Evolutionary conservation across 2,329 filamentous ascomycete species (phyloP), one percentile per base, ranked within the genome.

Genomic region (Nigrospora osmanthi): DNA sequence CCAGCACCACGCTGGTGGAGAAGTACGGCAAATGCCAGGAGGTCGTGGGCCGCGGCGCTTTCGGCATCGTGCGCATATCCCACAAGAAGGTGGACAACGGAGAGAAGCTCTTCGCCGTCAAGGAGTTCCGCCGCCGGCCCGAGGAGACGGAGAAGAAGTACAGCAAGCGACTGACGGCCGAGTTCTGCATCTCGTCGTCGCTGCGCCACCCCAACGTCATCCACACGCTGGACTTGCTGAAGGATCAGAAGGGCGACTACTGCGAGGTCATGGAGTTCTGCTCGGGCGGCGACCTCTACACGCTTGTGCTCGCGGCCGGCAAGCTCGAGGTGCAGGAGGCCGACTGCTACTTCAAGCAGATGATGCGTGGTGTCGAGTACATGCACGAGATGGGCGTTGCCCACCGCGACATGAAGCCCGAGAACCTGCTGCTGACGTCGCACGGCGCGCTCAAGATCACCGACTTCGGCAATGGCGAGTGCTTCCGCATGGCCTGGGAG

Each of bases 201-300:
- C 80, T 98, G 49, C 87, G 90, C 51, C 93, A 98, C 62, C 91
- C 93, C 13, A 98, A 98, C 61, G 89, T 98, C 58, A 98, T 98
- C 56, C 93, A 96, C 65, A 98, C 93, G 1, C 79, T 98, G 43
- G 93, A 98, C 61, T 77, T 98, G 11, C 78, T 98, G 35, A 88
- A 96, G 66, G 93, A 98, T 59, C 82, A 91, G 56, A 97, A 97
- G 69, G 93, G 93, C 48, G 89, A 95, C 61, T 97, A 93, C 66
- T 98, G 93, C 66, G 93, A 98, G 65, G 93, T 98, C 43, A 98
- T 98, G 93, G 93, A 98, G 67, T 98, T 93, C 62, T 98, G 93
- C 63, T 90, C 91, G 34, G 93, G 93, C 49, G 93, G 93, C 47
- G 93, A 98, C 62, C 74, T 98, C 19, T 97, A 97, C 66, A 96